phyloP scores from a whole-genome alignment of 2,329 filamentous ascomycete genomes.

The Lasiodiplodia sp. region DNA sequence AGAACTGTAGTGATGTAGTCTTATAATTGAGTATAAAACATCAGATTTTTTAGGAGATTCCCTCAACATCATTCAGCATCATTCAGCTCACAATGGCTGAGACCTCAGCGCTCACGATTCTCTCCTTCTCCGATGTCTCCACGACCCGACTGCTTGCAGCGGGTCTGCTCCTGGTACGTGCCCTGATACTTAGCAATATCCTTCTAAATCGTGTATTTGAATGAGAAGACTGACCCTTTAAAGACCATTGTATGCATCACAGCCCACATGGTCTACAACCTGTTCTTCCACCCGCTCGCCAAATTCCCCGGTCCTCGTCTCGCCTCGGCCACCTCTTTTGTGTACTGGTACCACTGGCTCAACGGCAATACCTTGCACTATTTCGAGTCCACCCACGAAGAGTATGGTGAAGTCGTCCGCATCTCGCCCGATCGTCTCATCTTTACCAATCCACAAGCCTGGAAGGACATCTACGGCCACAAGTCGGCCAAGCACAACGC shows the following conservation, averaged over 20 bases:
- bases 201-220: neutral
- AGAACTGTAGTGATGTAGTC: neutral
- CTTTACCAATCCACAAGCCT: conserved; percentile 26
- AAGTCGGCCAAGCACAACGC: neutral
- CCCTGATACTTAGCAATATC: neutral
- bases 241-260: neutral
- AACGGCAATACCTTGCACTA: neutral
- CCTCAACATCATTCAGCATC: too few species aligned
- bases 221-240: neutral
- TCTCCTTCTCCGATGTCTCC: neutral
- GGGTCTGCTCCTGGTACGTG: neutral
- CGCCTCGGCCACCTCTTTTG: neutral
- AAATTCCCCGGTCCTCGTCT: neutral
- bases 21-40: neutral
- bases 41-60: too few species aligned
- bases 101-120: neutral
- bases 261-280: neutral
- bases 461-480: conserved; percentile 33
- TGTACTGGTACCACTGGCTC: neutral
- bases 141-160: neutral
- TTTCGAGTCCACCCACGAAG: conserved; percentile 9
- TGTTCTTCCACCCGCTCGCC: conserved; percentile 7
- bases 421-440: conserved; percentile 24
- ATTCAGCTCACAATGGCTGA: neutral
- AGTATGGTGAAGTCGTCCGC: conserved; percentile 27